These are phyloP conservation scores for Candida ficus DNA, from an alignment of 805 yeast genomes.

Conservation along the genomic window DNA sequence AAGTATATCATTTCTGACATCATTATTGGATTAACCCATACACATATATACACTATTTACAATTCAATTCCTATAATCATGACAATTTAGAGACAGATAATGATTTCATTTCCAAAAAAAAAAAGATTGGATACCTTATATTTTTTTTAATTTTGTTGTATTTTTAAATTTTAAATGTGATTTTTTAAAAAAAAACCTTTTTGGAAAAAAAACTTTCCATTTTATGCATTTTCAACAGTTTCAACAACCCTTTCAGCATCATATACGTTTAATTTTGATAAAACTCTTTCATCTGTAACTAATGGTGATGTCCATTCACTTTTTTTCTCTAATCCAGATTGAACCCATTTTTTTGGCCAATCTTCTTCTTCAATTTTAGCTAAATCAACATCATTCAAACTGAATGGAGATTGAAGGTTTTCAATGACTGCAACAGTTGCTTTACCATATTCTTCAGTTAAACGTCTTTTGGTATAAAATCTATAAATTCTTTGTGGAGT, in stretches of 20 bases:
- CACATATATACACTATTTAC: too few species aligned
- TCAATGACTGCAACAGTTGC: slow-evolving; percentile 49
- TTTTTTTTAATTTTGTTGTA: too few species aligned
- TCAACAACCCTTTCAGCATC: slow-evolving; percentile 14
- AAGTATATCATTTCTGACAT: too few species aligned
- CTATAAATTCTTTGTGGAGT: slow-evolving; percentile 74
- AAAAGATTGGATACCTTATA: too few species aligned
- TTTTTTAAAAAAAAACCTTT: not conserved
- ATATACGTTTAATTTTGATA: slow-evolving; percentile 45
- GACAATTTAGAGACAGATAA: too few species aligned
- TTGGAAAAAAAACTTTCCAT: not conserved
- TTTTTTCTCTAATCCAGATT: slow-evolving; percentile 61
- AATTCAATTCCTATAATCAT: too few species aligned
- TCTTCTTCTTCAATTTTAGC: slow-evolving; percentile 65
- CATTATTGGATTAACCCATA: too few species aligned
- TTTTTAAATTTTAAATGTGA: not conserved
- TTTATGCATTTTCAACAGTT: not conserved
- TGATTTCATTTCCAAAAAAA: too few species aligned
- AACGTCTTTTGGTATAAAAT: slow-evolving; percentile 67
- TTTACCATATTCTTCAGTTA: slow-evolving; percentile 60
- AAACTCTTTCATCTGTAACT: slow-evolving; percentile 62
- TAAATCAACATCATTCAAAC: slow-evolving; percentile 32
- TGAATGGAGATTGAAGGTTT: slow-evolving; percentile 45
- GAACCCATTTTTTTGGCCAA: slow-evolving; percentile 87
- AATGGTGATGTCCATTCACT: slow-evolving; percentile 89